Evolutionary conservation across 805 yeast species (phyloP), one percentile per base, ranked within the genome.

Genomic region (Candida ulmi): DNA sequence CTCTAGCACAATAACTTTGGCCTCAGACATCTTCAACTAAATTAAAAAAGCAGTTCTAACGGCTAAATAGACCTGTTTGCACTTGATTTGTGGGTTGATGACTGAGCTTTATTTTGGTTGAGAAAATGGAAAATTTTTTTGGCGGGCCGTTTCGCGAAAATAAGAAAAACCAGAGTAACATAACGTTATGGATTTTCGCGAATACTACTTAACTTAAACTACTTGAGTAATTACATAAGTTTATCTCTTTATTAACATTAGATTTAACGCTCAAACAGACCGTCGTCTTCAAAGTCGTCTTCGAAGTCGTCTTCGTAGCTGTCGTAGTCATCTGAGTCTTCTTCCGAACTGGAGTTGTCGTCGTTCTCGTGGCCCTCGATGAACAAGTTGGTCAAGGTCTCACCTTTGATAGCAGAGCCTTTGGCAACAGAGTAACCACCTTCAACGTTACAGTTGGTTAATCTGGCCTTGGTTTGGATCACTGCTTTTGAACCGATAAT

Each of bases 371-470:
- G 50, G 2, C 50, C 51, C 25, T 50, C 59, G 30, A 54, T 47
- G 44, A 54, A 57, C 35, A 61, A 45, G 21, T 60, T 67, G 53
- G 62, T 61, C 40, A 80, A 62, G 1, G 79, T 76, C 50, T 80
- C 86, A 44, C 83, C 82, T 61, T 80, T 80, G 21, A 73, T 44
- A 17, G 49, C 55, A 12, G 66, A 55, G 38, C 80, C 79, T 50
- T 74, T 66, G 3, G 74, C 69, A 17, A 93, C 90, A 16, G 68
- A 69, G 57, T 80, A 87, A 1, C 79, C 69, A 9, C 95, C 86
- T 60, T 90, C 98, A 19, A 93, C 83, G 46, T 85, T 81, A 69
- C 96, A 91, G 50, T 83, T 83, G 12, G 80, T 76, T 46, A 93
- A 72, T 55, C 73, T 78, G 32, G 78, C 68, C 60, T 83, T 86